Evolutionary conservation across 352 stramenopile species (phyloP).

Genomic region (Phytophthora pseudosyringae): DNA sequence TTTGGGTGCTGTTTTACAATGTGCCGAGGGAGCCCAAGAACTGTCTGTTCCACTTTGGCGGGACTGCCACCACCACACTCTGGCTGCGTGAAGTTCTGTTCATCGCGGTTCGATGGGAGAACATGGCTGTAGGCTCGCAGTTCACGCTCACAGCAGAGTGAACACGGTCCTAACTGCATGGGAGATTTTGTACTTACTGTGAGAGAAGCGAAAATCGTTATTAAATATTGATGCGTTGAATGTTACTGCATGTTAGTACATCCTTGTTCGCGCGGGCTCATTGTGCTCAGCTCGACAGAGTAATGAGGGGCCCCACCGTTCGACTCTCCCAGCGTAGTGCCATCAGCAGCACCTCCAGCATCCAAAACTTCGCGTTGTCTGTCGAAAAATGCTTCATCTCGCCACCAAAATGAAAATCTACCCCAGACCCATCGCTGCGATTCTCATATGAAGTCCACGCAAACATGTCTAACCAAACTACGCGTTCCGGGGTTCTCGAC

Average conservation of each 20-base stretch:
- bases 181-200: constrained; percentile 1
- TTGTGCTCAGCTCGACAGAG: constrained; percentile 24
- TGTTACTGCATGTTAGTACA: too few species aligned
- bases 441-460: constrained; percentile 38
- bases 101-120: constrained; percentile 72
- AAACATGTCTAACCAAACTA: constrained; percentile 46
- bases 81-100: constrained; percentile 78
- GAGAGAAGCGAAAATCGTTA: background rate
- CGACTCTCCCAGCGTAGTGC: constrained; percentile 40
- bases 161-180: background rate
- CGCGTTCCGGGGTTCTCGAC: constrained; percentile 6
- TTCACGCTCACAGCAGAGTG: constrained; percentile 48
- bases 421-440: constrained; percentile 18
- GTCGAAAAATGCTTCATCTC: constrained; percentile 40
- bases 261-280: background rate
- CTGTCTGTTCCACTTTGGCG: constrained; percentile 71
- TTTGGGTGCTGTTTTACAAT: constrained; percentile 68
- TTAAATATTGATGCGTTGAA: constrained; percentile 20
- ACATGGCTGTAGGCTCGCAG: constrained; percentile 57
- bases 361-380: constrained; percentile 43
- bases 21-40: constrained; percentile 17
- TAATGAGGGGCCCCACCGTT: constrained; percentile 30
- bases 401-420: constrained; percentile 37
- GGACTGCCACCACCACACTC: constrained; percentile 49
- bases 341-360: constrained; percentile 45